Conservation (phyloP, 495 filamentous ascomycete species). For the Apodospora peruviana region DNA sequence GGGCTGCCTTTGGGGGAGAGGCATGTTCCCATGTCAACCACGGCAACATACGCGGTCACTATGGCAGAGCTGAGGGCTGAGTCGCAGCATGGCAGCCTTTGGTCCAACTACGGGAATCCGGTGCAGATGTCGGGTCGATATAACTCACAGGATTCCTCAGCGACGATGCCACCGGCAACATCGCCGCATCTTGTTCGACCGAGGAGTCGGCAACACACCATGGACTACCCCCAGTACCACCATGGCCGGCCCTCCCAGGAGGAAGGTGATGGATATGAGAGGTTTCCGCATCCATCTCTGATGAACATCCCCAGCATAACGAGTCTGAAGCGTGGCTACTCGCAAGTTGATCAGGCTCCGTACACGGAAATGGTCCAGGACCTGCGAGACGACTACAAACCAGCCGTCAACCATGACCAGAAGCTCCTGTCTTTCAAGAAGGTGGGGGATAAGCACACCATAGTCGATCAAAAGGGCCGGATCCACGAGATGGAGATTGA, state of each 20-base stretch:
- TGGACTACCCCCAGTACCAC: slow-evolving; percentile 35
- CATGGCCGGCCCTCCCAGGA: slow-evolving; percentile 40
- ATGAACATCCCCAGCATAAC: slow-evolving; percentile 49
- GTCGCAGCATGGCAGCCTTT: slow-evolving; percentile 42
- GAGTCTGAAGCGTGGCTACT: slow-evolving; percentile 47
- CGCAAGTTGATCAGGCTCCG: slow-evolving; percentile 36
- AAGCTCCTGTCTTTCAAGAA: slow-evolving; percentile 50
- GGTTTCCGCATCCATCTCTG: slow-evolving; percentile 40
- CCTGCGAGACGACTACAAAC: slow-evolving; percentile 49
- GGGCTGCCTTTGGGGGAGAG: slow-evolving; percentile 21
- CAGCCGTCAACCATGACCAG: slow-evolving; percentile 51
- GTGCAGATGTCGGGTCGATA: slow-evolving; percentile 43
- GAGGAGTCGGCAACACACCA: slow-evolving; percentile 30
- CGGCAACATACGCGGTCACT: slow-evolving; percentile 47
- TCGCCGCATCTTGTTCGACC: slow-evolving; percentile 41
- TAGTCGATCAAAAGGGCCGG: slow-evolving; percentile 49
- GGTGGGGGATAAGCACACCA: slow-evolving; percentile 50
- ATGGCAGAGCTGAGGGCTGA: slow-evolving; percentile 53
- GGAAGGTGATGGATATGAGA: slow-evolving; percentile 40
- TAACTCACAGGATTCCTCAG: slow-evolving; percentile 38
- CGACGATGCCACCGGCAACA: slow-evolving; percentile 30
- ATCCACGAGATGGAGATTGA: slow-evolving; percentile 57
- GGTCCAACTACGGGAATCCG: slow-evolving; percentile 46
- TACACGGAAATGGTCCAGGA: slow-evolving; percentile 52
- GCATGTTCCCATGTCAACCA: slow-evolving; percentile 48